Conservation (phyloP, 164 flowering plant species). For the Chimonanthus salicifolius region DNA sequence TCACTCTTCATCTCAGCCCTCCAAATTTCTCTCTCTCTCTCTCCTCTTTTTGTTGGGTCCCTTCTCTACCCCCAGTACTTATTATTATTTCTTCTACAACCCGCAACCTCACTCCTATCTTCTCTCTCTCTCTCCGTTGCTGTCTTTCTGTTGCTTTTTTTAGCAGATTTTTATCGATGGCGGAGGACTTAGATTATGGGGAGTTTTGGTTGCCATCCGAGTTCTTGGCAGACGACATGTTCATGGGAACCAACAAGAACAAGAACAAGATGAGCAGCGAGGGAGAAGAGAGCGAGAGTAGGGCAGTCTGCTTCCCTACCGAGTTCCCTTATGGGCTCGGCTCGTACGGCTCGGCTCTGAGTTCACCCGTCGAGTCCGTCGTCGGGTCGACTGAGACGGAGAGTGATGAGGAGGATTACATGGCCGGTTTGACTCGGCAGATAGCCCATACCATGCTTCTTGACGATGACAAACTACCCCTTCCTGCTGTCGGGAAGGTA, state of each 20-base stretch:
- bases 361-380: constrained; percentile 31
- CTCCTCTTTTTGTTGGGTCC: constrained; percentile 11
- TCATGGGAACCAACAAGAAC: constrained; percentile 26
- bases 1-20: neutral
- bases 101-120: constrained; percentile 19
- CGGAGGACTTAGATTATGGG: constrained; percentile 40
- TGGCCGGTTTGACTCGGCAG: constrained; percentile 43
- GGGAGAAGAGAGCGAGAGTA: neutral
- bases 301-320: constrained; percentile 24
- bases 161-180: constrained; percentile 26
- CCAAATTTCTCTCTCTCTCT: neutral
- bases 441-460: constrained; percentile 46
- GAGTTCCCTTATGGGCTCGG: constrained; percentile 51
- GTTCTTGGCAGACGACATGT: constrained; percentile 44
- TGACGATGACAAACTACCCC: constrained; percentile 25
- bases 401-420: constrained; percentile 32
- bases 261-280: constrained; percentile 5
- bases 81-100: constrained; percentile 29
- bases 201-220: constrained; percentile 68
- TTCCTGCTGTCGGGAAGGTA: constrained; percentile 9
- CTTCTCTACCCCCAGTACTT: constrained; percentile 9
- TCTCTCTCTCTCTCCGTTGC: neutral
- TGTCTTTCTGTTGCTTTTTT: neutral
- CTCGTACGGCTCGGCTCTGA: constrained; percentile 29
- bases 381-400: constrained; percentile 28